Base-by-base conservation (phyloP, 2,329 filamentous ascomycete species). In the Microcyclospora pomicola region DNA sequence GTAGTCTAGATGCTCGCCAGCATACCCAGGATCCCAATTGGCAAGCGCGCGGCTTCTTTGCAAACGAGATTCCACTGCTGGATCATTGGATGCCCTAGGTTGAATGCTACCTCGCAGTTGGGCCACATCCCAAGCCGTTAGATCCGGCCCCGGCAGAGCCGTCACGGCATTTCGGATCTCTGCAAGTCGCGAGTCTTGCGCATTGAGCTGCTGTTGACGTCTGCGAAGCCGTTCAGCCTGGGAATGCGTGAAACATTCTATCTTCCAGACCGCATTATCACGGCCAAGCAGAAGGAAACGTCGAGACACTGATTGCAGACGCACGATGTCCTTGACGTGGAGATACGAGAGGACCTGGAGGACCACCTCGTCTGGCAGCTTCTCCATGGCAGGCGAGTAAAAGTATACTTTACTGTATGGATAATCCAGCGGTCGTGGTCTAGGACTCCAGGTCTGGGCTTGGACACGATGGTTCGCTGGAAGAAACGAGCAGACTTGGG, bases 1-100 rank as follows among this genome's bases (percentile, higher is more conserved):
- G 80, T 85, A 95, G 35, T 82, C 76, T 14, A 87, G 68, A 31
- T 66, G 67, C 60, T 95, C 86, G 4, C 61, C 64, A 0, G 77
- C 73, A 45, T 80, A 85, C 0, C 74, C 75, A 1, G 83, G 83
- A 49, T 94, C 84, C 86, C 86, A 94, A 48, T 84, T 84, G 4
- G 78, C 77, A 52, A 82, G 65, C 40, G 83, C 71, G 35, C 76
- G 71, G 15, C 64, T 60, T 7, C 47, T 41, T 32, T 51, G 52
- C 5, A 37, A 34, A 19, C 41, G 40, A 11, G 47, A 49, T 15
- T 46, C 41, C 9, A 37, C 40, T 5, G 29, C 38, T 16, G 47
- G 39, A 32, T 50, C 47, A n/a, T 29, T 32, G 2, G 43, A 42
- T 16, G 45, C 42, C 9, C 41, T 32, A 9, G 34, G 35, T 15